phyloP scores from a whole-genome alignment of 2,329 filamentous ascomycete genomes.

The Tolypocladium ovalisporum region DNA sequence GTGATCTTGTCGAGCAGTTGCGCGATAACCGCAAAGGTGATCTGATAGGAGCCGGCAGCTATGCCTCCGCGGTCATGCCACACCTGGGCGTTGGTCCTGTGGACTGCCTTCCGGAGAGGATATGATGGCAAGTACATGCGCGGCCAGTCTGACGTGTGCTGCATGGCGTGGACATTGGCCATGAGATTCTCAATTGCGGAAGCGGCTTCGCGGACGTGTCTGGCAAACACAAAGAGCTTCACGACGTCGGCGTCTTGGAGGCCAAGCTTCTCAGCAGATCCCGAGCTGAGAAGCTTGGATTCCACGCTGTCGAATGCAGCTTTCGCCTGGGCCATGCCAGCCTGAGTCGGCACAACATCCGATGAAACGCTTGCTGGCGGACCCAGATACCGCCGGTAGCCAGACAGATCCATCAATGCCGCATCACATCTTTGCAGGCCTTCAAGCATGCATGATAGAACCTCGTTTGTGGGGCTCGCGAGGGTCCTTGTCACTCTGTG shows the following conservation, averaged over 20 bases:
- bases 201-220: constrained; percentile 41
- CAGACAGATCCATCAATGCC: constrained; percentile 41
- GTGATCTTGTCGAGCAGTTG: constrained; percentile 31
- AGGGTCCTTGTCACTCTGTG: constrained; percentile 20
- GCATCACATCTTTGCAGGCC: constrained; percentile 37
- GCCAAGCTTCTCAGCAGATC: too few relatives aligned
- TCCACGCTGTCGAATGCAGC: constrained; percentile 36
- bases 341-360: constrained; percentile 27
- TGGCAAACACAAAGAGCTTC: constrained; percentile 42
- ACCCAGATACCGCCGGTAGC: constrained; percentile 35
- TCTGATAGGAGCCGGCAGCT: constrained; percentile 39
- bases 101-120: constrained; percentile 39
- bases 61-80: constrained; percentile 48
- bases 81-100: constrained; percentile 44
- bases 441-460: constrained; percentile 34
- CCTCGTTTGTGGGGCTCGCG: constrained; percentile 32
- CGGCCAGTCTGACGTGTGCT: constrained; percentile 26
- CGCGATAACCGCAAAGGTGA: constrained; percentile 32
- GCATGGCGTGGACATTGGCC: constrained; percentile 35
- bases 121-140: constrained; percentile 40
- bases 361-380: constrained; percentile 29
- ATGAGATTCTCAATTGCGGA: constrained; percentile 34
- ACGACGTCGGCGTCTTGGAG: constrained; percentile 38
- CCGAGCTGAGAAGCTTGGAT: constrained; percentile 31
- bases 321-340: constrained; percentile 29